Conservation (phyloP, 164 flowering plant species). For the Warburgia ugandensis region DNA sequence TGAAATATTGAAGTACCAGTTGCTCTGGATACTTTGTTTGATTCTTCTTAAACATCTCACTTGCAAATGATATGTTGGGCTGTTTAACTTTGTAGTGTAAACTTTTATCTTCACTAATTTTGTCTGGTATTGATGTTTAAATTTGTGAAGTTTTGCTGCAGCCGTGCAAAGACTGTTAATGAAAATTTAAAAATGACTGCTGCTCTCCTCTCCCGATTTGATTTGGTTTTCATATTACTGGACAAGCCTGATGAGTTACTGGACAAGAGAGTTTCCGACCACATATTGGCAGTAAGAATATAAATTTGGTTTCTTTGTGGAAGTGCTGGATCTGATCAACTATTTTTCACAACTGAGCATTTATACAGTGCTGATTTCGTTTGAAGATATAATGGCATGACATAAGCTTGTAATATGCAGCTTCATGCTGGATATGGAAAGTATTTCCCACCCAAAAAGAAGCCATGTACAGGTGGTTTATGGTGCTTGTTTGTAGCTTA, state of each 20-base stretch:
- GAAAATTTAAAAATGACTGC: constrained; percentile 96
- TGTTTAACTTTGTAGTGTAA: neutral
- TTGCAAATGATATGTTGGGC: no score
- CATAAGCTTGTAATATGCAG: constrained; percentile 35
- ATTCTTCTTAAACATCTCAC: no score
- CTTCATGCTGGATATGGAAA: constrained; percentile 80
- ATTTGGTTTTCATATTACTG: constrained; percentile 93
- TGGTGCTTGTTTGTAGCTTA: neutral
- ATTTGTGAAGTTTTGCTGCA: constrained; percentile 29
- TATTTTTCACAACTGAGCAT: neutral
- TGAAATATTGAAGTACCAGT: no score
- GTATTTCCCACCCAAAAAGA: constrained; percentile 49
- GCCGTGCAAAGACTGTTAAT: constrained; percentile 98
- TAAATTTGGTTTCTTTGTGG: neutral
- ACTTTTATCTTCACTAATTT: neutral
- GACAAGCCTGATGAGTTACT: constrained; percentile 85
- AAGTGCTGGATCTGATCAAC: neutral
- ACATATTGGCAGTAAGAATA: constrained; percentile 89
- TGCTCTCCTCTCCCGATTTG: constrained; percentile 95
- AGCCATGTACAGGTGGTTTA: constrained; percentile 42
- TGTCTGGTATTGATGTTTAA: neutral
- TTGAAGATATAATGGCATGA: constrained; percentile 1
- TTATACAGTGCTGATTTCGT: neutral
- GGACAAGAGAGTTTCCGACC: constrained; percentile 89
- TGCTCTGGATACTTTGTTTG: no score